Conservation (phyloP, 2,329 filamentous ascomycete genomes). For the Rhinocladiella mackenziei region DNA sequence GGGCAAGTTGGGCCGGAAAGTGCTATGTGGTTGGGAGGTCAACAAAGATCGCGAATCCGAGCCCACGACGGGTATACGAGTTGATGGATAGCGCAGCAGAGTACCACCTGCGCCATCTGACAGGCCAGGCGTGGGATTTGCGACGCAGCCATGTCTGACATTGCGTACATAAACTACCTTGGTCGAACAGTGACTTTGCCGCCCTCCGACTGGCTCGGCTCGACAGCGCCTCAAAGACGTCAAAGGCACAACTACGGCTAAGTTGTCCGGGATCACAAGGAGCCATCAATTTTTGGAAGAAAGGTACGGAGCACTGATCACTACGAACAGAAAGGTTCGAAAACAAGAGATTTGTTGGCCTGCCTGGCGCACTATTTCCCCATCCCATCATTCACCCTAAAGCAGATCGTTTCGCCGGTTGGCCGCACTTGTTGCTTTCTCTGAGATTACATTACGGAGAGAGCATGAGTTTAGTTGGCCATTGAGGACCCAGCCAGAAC, state of each 20-base stretch:
- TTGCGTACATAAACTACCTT: neutral
- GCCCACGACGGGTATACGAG: neutral
- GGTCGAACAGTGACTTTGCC: constrained; percentile 13
- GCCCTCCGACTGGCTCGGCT: constrained; percentile 24
- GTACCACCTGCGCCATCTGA: constrained; percentile 4
- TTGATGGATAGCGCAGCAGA: neutral
- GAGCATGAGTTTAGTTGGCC: neutral
- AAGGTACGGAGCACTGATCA: neutral
- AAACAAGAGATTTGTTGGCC: constrained; percentile 1
- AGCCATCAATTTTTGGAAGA: too few relatives aligned
- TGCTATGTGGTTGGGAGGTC: neutral
- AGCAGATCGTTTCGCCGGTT: constrained; percentile 2
- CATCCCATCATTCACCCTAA: neutral
- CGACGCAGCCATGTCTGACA: constrained; percentile 13
- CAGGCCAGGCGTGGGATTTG: constrained; percentile 15
- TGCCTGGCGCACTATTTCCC: neutral
- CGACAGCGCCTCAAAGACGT: constrained; percentile 11
- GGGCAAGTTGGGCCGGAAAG: neutral
- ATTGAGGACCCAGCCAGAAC: neutral
- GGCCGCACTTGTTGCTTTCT: neutral
- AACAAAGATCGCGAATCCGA: neutral
- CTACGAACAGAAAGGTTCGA: neutral
- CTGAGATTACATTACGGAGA: neutral
- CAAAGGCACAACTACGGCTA: constrained; percentile 1
- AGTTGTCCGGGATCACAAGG: neutral